These are phyloP conservation scores for Dryadomyces quercivorus DNA, from an alignment of 2,329 filamentous ascomycete genomes.

Conservation along the genomic window DNA sequence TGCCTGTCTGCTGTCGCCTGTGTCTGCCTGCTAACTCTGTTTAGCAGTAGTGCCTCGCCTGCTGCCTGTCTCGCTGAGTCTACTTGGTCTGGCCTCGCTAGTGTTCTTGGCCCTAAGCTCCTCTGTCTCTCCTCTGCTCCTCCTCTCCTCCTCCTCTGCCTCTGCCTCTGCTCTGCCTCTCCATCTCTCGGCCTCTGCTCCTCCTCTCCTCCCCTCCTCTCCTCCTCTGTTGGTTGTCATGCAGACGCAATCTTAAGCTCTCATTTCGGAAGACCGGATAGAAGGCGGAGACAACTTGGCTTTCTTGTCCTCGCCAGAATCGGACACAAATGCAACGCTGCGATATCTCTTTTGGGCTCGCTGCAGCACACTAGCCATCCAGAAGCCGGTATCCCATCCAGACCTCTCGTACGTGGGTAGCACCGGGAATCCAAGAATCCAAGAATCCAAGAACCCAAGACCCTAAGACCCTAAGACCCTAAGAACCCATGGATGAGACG, in stretches of 20 bases:
- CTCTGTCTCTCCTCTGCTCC: neutral
- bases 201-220: too few species aligned
- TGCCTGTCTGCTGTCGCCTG: too few species aligned
- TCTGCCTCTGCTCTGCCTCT: neutral
- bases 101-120: too few species aligned
- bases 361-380: slow-evolving; percentile 4
- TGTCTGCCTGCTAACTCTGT: too few species aligned
- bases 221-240: too few species aligned
- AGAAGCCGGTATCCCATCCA: too few species aligned
- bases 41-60: too few species aligned
- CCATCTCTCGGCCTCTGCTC: too few species aligned
- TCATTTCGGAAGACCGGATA: neutral
- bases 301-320: neutral
- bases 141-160: neutral
- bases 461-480: neutral
- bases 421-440: neutral
- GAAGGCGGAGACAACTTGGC: too few species aligned
- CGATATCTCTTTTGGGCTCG: neutral
- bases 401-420: neutral
- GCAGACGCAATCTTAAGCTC: neutral
- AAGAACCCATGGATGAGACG: neutral
- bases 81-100: neutral
- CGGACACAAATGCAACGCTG: slow-evolving; percentile 1
- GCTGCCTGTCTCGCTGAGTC: too few species aligned
- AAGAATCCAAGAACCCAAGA: neutral